Evolutionary conservation across 768 basidiomycete species (phyloP).

Genomic region (Hypholoma sublateritium): DNA sequence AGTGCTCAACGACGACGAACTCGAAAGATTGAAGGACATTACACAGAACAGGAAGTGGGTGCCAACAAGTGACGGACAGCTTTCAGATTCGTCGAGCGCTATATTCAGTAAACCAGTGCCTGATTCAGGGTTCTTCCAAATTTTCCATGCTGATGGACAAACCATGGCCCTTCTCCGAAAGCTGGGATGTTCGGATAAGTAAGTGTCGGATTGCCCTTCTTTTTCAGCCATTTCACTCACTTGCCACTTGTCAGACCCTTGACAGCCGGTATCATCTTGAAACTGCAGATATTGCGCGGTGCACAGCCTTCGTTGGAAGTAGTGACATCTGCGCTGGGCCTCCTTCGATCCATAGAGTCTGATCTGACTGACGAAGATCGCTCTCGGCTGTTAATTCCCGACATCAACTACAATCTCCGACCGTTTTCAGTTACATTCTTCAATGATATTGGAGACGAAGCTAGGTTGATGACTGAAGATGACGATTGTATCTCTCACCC

Average conservation of each 20-base stretch:
- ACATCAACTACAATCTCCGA: slow-evolving; percentile 23
- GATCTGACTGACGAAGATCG: slow-evolving; percentile 22
- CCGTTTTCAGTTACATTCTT: slow-evolving; percentile 29
- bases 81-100: slow-evolving; percentile 20
- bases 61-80: slow-evolving; percentile 23
- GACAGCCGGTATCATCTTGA: slow-evolving; percentile 23
- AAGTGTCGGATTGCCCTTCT: neutral
- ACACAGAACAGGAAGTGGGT: slow-evolving; percentile 30
- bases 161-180: slow-evolving; percentile 22
- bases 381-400: slow-evolving; percentile 34
- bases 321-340: slow-evolving; percentile 23
- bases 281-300: slow-evolving; percentile 21
- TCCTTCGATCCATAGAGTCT: slow-evolving; percentile 29
- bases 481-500: slow-evolving; percentile 28
- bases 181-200: slow-evolving; percentile 43
- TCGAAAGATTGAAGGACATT: slow-evolving; percentile 13
- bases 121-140: slow-evolving; percentile 27
- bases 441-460: slow-evolving; percentile 41
- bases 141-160: slow-evolving; percentile 18
- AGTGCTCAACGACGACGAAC: slow-evolving; percentile 14
- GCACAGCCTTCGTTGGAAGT: slow-evolving; percentile 7
- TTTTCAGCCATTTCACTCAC: neutral
- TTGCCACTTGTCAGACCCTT: slow-evolving; percentile 27
- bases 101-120: slow-evolving; percentile 17
- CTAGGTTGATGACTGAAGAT: slow-evolving; percentile 19